These are phyloP conservation scores for Coemansia sp. DNA, from an alignment of 192 early-diverging fungal species.

Conservation along the genomic window DNA sequence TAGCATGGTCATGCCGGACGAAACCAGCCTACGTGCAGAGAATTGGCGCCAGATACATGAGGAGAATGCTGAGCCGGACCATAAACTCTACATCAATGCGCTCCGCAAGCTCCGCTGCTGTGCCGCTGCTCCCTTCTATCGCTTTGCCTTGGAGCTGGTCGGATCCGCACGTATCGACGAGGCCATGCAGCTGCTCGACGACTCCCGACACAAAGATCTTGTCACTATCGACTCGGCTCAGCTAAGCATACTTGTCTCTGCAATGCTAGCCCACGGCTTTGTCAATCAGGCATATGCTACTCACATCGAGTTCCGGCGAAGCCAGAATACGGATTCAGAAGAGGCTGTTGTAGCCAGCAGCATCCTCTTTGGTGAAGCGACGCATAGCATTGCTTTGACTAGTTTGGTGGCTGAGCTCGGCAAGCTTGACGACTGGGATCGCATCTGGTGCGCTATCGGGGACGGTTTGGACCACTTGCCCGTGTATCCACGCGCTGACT, in stretches of 20 bases:
- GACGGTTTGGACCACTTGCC: background rate
- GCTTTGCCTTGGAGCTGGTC: conserved; percentile 19
- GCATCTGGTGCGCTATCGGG: conserved; percentile 24
- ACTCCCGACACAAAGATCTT: conserved; percentile 6
- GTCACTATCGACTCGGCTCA: conserved; percentile 3
- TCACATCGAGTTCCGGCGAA: conserved; percentile 13
- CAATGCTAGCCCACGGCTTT: conserved; percentile 9
- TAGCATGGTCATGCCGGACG: conserved; percentile 17
- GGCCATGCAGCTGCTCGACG: conserved; percentile 10
- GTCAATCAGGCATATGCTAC: conserved; percentile 13
- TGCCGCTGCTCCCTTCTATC: conserved; percentile 26
- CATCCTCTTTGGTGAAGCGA: conserved; percentile 11
- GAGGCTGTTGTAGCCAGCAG: background rate
- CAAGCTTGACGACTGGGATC: conserved; percentile 20
- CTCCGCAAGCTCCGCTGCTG: conserved; percentile 8
- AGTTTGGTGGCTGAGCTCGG: conserved; percentile 9
- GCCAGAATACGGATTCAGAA: conserved; percentile 4
- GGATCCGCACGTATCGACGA: background rate
- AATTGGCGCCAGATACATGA: conserved; percentile 23
- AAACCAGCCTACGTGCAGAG: conserved; percentile 17
- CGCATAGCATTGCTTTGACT: background rate
- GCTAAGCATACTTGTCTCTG: conserved; percentile 15
- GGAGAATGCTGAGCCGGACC: background rate
- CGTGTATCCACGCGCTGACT: background rate
- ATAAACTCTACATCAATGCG: conserved; percentile 2